Conservation (phyloP, 164 flowering plant species). For the Stephania yunnanensis region DNA sequence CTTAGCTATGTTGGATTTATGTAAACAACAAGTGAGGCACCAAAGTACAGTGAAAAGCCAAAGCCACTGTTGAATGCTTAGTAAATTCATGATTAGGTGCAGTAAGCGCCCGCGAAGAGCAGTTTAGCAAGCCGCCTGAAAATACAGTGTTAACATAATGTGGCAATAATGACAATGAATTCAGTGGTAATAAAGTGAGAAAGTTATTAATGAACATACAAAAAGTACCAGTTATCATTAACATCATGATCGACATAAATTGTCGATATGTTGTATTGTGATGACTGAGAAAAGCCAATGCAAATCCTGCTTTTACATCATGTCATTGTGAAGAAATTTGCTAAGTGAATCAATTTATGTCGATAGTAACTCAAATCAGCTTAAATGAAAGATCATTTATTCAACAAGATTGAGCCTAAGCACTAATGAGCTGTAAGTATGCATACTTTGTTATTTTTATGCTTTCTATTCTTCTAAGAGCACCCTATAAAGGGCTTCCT, state of each 20-base stretch:
- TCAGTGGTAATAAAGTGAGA: constrained; percentile 1
- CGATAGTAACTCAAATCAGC: not conserved
- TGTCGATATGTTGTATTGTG: not conserved
- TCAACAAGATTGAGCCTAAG: not conserved
- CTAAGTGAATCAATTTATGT: too few species aligned
- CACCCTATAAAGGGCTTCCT: not conserved
- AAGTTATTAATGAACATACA: not conserved
- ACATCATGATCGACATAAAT: not conserved
- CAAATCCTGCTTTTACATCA: not conserved
- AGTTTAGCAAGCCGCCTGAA: too few species aligned
- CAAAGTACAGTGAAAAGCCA: not conserved
- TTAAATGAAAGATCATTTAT: not conserved
- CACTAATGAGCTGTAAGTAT: not conserved
- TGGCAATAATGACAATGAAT: not conserved
- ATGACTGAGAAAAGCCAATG: not conserved
- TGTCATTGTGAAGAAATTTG: too few species aligned
- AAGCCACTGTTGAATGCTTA: not conserved
- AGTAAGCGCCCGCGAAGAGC: not conserved
- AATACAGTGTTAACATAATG: not conserved
- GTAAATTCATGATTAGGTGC: not conserved
- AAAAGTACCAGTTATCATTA: not conserved
- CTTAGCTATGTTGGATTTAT: not conserved
- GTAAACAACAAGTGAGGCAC: not conserved
- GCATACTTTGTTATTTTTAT: not conserved
- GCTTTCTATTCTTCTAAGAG: not conserved